Base-by-base conservation (phyloP, 139 green algal species). In the Desmodesmus armatus region DNA sequence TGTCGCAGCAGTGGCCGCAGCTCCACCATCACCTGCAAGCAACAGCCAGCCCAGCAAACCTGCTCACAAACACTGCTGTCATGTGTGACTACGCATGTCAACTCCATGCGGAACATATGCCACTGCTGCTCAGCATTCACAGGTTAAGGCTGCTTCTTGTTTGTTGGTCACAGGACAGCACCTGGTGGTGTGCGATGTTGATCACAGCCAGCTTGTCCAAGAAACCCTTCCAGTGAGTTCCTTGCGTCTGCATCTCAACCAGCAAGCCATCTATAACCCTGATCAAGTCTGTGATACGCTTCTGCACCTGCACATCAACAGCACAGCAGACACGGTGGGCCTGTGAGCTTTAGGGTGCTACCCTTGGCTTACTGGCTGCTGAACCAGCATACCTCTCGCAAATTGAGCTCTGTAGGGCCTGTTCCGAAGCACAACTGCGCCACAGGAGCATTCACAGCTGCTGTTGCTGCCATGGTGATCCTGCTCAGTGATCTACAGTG, bases 281-380 rank as follows among this genome's bases (percentile, higher is more conserved):
- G 6, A 82, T 82, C 55, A 82, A 23, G 27, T 82, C 76, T 17
- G 62, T 39, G 3, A 82, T 55, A 23, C 76, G 53, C 76, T 82
- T 27, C 76, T 72, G 76, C 76, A 82, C 76, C 76, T 82, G 76
- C 71, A 79, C 58, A 55, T 29, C 60, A 69, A 69, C 60, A 33
- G 60, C 27, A 33, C 60, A 69, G 60, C 15, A 17, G 25, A n/a
- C n/a, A n/a, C n/a, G n/a, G n/a, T n/a, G n/a, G n/a, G n/a, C n/a
- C n/a, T n/a, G n/a, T n/a, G n/a, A n/a, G n/a, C n/a, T n/a, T n/a
- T n/a, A n/a, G n/a, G n/a, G n/a, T n/a, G n/a, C n/a, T n/a, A n/a
- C n/a, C n/a, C n/a, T n/a, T n/a, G n/a, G n/a, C n/a, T n/a, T n/a
- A n/a, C 6, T n/a, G 21, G 11, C 66, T n/a, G 66, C 66, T 4